A percentile compares a stretch with the other conserved stretches of the same genome.
phyloP scores from a whole-genome alignment of 805 yeast genomes.

The Myxozyma melibiosi region DNA sequence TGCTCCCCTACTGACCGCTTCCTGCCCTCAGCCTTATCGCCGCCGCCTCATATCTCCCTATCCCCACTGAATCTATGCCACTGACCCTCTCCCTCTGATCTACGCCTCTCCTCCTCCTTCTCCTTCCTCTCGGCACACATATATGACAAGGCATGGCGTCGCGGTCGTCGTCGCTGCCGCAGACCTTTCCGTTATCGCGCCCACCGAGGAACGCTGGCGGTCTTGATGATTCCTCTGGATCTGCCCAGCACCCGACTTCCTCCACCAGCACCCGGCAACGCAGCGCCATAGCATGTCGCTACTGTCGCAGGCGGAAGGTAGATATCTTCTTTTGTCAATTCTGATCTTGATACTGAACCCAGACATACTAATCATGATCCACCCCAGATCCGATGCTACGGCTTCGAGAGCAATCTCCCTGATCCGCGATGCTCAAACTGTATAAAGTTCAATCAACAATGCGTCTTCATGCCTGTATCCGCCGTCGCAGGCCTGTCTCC shows the following conservation, averaged over 20 bases:
- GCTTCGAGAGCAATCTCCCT: constrained; percentile 37
- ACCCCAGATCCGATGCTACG: constrained; percentile 39
- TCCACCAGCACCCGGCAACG: constrained; percentile 35
- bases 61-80: not conserved
- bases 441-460: constrained; percentile 39
- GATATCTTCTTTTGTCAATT: not conserved
- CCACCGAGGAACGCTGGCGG: not conserved
- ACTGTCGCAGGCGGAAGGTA: constrained; percentile 40
- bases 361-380: not conserved
- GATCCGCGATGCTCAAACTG: constrained; percentile 41
- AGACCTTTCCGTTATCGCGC: constrained; percentile 2
- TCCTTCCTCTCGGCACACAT: not conserved
- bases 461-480: constrained; percentile 41
- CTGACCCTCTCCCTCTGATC: not conserved
- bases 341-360: not conserved
- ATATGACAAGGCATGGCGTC: constrained; percentile 10
- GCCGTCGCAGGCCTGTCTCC: constrained; percentile 16
- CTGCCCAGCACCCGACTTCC: not conserved
- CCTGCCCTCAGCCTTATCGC: not conserved
- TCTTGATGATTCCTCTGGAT: not conserved
- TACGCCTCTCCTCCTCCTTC: not conserved
- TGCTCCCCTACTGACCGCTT: not conserved
- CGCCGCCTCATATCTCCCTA: not conserved
- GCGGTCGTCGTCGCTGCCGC: constrained; percentile 10
- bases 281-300: constrained; percentile 41